phyloP scores from a whole-genome alignment of 2,329 filamentous ascomycete genomes.

The Alternaria hordeiaustralica region DNA sequence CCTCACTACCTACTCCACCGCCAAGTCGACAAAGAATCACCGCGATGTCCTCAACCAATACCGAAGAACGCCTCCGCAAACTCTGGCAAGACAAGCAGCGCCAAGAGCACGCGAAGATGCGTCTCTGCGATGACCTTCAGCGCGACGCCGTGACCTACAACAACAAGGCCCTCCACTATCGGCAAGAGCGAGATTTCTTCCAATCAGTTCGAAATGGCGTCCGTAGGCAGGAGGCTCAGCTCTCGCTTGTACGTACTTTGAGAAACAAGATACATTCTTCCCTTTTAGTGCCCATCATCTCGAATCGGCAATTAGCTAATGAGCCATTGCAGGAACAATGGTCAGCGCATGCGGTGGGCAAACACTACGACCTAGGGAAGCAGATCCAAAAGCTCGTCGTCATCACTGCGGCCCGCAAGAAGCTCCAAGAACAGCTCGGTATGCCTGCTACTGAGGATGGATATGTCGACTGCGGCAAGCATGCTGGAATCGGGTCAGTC shows the following conservation, averaged over 20 bases:
- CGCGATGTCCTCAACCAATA: background rate
- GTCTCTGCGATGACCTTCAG: background rate
- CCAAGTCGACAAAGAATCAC: background rate
- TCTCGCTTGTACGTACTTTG: background rate
- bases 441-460: background rate
- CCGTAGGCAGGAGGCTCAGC: background rate
- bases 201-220: background rate
- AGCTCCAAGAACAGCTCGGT: background rate
- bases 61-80: background rate
- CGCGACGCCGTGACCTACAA: background rate
- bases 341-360: background rate
- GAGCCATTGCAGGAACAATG: background rate
- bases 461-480: background rate
- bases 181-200: background rate
- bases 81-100: background rate
- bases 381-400: background rate
- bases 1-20: background rate
- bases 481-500: background rate
- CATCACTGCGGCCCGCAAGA: background rate
- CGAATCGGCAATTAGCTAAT: background rate
- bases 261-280: background rate
- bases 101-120: background rate
- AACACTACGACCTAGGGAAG: background rate
- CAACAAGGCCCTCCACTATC: background rate
- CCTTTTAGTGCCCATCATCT: background rate